A percentile compares a stretch with the other conserved stretches of the same genome.
Conservation (phyloP, 768 basidiomycete species). For the Lactarius evosmus region DNA sequence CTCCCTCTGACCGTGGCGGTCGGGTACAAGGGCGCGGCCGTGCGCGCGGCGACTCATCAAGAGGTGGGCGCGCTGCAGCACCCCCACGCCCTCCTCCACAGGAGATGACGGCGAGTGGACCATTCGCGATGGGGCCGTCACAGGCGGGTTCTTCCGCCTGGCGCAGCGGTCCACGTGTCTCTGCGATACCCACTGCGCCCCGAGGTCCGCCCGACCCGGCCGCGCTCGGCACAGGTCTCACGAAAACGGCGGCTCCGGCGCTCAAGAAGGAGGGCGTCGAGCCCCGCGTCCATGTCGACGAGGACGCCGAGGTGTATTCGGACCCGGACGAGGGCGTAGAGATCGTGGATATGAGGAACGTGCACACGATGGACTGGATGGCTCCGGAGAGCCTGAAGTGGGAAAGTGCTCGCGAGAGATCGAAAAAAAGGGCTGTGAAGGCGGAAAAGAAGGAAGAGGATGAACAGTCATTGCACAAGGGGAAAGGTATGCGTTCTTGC, state of each 20-base stretch:
- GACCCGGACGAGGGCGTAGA: slow-evolving; percentile 87
- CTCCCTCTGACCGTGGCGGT: slow-evolving; percentile 46
- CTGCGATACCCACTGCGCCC: slow-evolving; percentile 51
- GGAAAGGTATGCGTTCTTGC: slow-evolving; percentile 35
- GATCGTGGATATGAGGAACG: slow-evolving; percentile 79
- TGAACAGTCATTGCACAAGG: slow-evolving; percentile 31
- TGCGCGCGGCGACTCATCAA: slow-evolving; percentile 50
- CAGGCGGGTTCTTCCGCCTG: slow-evolving; percentile 57
- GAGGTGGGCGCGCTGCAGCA: slow-evolving; percentile 42
- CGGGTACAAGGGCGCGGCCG: slow-evolving; percentile 39
- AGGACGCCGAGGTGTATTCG: slow-evolving; percentile 72
- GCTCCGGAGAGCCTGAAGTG: slow-evolving; percentile 71
- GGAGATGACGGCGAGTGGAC: slow-evolving; percentile 84
- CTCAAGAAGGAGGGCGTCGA: slow-evolving; percentile 41
- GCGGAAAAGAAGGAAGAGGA: slow-evolving; percentile 47
- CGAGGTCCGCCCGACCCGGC: slow-evolving; percentile 38
- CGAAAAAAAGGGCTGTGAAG: slow-evolving; percentile 32
- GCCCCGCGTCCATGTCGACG: slow-evolving; percentile 36
- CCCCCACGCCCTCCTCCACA: slow-evolving; percentile 46
- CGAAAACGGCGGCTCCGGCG: slow-evolving; percentile 48
- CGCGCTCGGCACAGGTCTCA: slow-evolving; percentile 48
- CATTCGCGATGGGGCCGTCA: slow-evolving; percentile 83
- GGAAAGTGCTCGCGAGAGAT: slow-evolving; percentile 41
- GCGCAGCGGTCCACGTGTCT: slow-evolving; percentile 51
- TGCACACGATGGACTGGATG: slow-evolving; percentile 82